These are phyloP conservation scores for Voacanga thouarsii DNA, from an alignment of 257 asterid species.

Conservation along the genomic window DNA sequence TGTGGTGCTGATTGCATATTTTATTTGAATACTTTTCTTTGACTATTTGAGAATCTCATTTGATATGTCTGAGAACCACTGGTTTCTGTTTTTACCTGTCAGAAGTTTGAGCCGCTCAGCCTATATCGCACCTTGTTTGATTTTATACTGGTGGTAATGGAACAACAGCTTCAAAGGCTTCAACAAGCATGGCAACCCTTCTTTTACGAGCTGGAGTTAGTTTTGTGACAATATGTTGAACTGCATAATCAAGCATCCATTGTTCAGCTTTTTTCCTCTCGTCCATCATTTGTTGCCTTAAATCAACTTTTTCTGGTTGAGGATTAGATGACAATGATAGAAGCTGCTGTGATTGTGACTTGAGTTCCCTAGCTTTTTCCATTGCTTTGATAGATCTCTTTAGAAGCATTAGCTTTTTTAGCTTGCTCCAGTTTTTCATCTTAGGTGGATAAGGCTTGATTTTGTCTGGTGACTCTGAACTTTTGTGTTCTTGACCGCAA, in stretches of 20 bases:
- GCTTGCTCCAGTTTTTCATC: conserved; percentile 76
- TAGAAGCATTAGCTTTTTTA: conserved; percentile 61
- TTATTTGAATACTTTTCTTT: background rate
- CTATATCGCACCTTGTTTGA: background rate
- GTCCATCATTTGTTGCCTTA: conserved; percentile 63
- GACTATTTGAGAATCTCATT: background rate
- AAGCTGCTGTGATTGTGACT: conserved; percentile 22
- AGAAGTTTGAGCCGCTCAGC: background rate
- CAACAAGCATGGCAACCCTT: conserved; percentile 93
- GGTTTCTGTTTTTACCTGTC: background rate
- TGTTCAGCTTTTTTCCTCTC: conserved; percentile 86
- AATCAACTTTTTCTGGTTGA: conserved; percentile 48
- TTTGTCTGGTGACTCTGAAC: conserved; percentile 17
- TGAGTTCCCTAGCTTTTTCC: conserved; percentile 54
- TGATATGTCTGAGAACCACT: background rate
- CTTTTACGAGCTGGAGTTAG: conserved; percentile 71
- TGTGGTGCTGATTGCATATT: background rate
- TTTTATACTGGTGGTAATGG: conserved; percentile 66
- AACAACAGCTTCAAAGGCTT: conserved; percentile 96
- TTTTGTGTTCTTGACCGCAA: conserved; percentile 1
- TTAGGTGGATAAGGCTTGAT: conserved; percentile 29
- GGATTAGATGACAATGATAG: conserved; percentile 26
- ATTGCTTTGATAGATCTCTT: conserved; percentile 74
- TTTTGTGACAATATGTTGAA: conserved; percentile 64
- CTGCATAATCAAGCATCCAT: conserved; percentile 97